Conservation (phyloP, 441 rosid genomes). For the Mallotus japonicus region DNA sequence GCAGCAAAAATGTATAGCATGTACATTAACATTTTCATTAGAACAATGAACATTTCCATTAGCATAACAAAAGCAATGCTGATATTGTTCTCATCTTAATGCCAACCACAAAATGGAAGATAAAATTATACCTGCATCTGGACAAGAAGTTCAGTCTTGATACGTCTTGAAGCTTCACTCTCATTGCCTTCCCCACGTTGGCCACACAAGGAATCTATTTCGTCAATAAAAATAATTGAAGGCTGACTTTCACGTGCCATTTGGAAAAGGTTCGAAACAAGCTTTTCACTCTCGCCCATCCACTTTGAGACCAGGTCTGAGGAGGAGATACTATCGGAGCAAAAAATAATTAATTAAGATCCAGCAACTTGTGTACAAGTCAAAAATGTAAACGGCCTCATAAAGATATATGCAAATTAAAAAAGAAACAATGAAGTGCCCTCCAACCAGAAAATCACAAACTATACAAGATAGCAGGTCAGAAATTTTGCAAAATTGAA, state of each 20-base stretch:
- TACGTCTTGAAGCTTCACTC: constrained; percentile 99
- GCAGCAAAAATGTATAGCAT: not conserved
- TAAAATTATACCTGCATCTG: constrained; percentile 85
- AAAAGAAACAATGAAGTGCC: no score
- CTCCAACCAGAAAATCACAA: not conserved
- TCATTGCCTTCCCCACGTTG: constrained; percentile 99
- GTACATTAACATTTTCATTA: no score
- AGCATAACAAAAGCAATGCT: not conserved
- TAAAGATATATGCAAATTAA: no score
- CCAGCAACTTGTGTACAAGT: not conserved
- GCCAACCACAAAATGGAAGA: not conserved
- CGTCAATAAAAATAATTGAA: constrained; percentile 91
- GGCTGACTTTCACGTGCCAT: constrained; percentile 99
- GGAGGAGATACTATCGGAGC: constrained; percentile 64
- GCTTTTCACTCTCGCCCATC: constrained; percentile 99
- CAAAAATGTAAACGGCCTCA: not conserved
- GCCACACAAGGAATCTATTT: constrained; percentile 97
- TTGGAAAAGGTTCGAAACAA: constrained; percentile 92
- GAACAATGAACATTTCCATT: not conserved
- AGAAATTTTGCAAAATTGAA: not conserved
- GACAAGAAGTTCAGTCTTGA: constrained; percentile 98
- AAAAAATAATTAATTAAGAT: not conserved
- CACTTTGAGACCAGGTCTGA: constrained; percentile 99
- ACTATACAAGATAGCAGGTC: not conserved
- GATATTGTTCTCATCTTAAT: not conserved